Conservation (phyloP, 129 eudicot species). For the Pseudognaphalium luteoalbum region DNA sequence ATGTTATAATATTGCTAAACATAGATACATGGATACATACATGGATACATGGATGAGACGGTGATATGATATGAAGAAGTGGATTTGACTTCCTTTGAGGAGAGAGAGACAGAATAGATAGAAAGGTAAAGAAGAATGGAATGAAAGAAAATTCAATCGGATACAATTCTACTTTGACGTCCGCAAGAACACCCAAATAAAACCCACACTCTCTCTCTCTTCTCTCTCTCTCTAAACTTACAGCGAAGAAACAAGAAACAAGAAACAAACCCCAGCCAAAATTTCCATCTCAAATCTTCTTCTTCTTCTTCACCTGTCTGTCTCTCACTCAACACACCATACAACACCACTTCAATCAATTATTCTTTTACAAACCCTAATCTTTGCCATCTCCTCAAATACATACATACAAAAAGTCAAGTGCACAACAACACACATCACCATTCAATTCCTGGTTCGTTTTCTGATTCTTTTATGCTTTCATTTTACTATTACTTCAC, state of each 20-base stretch:
- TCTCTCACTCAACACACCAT: constrained; percentile 16
- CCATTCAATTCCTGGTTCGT: constrained; percentile 39
- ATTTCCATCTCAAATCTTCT: constrained; percentile 25
- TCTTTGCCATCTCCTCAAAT: background rate
- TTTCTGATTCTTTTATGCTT: background rate
- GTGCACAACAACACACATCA: constrained; percentile 13
- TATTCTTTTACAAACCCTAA: constrained; percentile 29
- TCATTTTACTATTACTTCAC: background rate
- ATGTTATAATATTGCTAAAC: background rate
- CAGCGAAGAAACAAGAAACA: constrained; percentile 54
- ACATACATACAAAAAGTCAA: background rate
- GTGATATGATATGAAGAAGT: constrained; percentile 27
- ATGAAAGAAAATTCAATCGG: constrained; percentile 68
- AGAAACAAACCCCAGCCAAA: background rate
- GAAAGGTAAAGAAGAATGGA: constrained; percentile 44
- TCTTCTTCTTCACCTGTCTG: constrained; percentile 14
- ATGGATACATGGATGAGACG: constrained; percentile 31
- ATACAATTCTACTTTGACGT: constrained; percentile 87
- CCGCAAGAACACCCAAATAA: constrained; percentile 67
- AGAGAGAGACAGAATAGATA: constrained; percentile 29
- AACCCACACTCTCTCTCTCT: constrained; percentile 35
- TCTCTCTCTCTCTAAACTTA: constrained; percentile 63
- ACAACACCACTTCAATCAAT: background rate
- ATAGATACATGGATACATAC: constrained; percentile 11
- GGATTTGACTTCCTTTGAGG: constrained; percentile 67